Base-by-base conservation (phyloP, 495 filamentous ascomycete genomes). In the Hyaloscypha bicolor region DNA sequence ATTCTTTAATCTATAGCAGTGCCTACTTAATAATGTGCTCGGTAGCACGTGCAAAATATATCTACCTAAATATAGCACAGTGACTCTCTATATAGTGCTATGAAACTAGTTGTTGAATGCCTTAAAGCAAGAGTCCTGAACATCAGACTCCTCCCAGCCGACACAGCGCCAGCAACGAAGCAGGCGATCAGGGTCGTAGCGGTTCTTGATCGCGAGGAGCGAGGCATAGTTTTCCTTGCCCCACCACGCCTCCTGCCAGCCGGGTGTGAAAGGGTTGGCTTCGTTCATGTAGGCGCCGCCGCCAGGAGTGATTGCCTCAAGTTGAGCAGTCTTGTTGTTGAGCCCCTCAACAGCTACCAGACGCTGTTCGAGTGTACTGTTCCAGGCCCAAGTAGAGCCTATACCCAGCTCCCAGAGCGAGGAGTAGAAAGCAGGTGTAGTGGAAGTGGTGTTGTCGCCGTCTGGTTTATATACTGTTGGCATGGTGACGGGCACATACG, bases 141-240 rank as follows among this genome's bases (percentile, higher is more conserved):
- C 33, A 37, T 37, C 9, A 37, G 33, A 37, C 33, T 78, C 76
- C 63, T 80, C 73, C 65, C 79, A 79, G 11, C 82, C 82, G 63
- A 85, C 73, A 67, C 83, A 84, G 9, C 79, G 79, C 63, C 72
- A 79, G 60, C 79, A 82, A 39, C 75, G 78, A 64, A 84, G 85
- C 58, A 85, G 81, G 2, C 82, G 42, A 19, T 75, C 64, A 4
- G 84, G 83, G 71, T 87, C 84, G 35, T 81, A 86, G 60, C 79
- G 82, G 3, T 70, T 62, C 76, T 87, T 86, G 63, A 86, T 76
- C 11, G 64, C 31, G 9, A 71, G 58, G 60, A 86, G 69, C 0
- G 37, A 25, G 4, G 33, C 55, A 65, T 85, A 86, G 65, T 83
- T 83, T 1, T 33, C 33, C 33, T 37, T 37, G 0, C 84, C 83